A percentile compares a stretch with the other conserved stretches of the same genome.
These are phyloP conservation scores for Pulveroboletus sp. DNA, from an alignment of 768 basidiomycete species.

Conservation along the genomic window DNA sequence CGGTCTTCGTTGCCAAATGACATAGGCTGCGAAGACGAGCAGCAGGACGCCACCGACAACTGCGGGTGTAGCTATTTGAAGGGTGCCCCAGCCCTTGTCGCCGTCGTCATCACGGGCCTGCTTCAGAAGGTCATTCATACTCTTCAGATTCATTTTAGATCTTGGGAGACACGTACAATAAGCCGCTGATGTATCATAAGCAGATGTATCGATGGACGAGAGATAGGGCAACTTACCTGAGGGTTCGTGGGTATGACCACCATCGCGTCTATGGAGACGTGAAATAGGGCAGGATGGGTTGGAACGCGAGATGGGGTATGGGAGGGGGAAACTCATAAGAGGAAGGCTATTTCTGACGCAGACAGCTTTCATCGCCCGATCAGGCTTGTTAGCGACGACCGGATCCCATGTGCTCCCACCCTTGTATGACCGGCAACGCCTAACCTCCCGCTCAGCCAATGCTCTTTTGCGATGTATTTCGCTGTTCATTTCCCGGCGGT, in stretches of 20 bases:
- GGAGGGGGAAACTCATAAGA: constrained; percentile 11
- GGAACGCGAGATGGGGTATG: constrained; percentile 1
- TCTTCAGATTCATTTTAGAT: neutral
- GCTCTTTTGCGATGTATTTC: no score
- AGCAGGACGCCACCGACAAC: constrained; percentile 31
- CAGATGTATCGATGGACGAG: neutral
- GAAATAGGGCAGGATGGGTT: neutral
- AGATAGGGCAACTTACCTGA: constrained; percentile 10
- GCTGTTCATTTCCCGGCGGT: neutral
- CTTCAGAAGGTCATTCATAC: neutral
- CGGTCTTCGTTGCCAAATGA: constrained; percentile 23
- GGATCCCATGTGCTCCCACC: neutral
- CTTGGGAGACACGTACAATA: constrained; percentile 13
- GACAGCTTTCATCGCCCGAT: constrained; percentile 18
- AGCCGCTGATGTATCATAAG: constrained; percentile 17
- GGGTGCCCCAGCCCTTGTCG: constrained; percentile 16
- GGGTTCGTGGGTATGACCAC: constrained; percentile 6
- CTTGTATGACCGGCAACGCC: neutral
- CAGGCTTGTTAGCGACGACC: constrained; percentile 6
- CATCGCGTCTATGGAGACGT: constrained; percentile 18
- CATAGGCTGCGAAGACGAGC: constrained; percentile 14
- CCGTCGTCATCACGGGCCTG: constrained; percentile 16
- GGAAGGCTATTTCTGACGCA: constrained; percentile 12
- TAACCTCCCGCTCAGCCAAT: neutral
- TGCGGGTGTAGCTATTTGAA: constrained; percentile 34